Evolutionary conservation across 2,329 filamentous ascomycete species (phyloP).

Genomic region (Shiraia sp.): DNA sequence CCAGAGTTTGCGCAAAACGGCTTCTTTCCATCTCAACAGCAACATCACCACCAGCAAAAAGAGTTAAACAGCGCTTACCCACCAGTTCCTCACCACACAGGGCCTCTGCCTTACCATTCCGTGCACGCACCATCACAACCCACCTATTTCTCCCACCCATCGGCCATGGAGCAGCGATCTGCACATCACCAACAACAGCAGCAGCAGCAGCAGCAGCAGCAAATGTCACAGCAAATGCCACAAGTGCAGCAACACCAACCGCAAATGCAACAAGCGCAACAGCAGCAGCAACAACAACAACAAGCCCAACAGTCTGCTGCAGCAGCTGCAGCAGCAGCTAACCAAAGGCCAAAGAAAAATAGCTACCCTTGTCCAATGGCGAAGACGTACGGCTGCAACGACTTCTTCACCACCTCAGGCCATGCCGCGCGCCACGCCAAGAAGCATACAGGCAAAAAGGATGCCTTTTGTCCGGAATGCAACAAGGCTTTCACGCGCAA

Average conservation of each 20-base stretch:
- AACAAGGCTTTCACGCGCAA: slow-evolving; percentile 79
- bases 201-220: no score
- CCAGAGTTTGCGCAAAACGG: slow-evolving; percentile 31
- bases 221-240: neutral
- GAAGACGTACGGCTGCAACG: slow-evolving; percentile 71
- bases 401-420: slow-evolving; percentile 82
- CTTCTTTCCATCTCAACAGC: no score
- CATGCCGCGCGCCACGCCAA: slow-evolving; percentile 85
- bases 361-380: slow-evolving; percentile 75
- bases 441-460: slow-evolving; percentile 81
- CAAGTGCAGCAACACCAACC: neutral
- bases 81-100: slow-evolving; percentile 25
- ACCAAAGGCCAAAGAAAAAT: slow-evolving; percentile 59
- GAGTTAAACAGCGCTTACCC: slow-evolving; percentile 30
- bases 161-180: no score
- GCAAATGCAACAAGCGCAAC: no score
- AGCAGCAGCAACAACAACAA: neutral
- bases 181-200: no score
- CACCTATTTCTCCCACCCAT: no score
- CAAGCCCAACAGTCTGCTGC: slow-evolving; percentile 17
- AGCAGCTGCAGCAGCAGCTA: slow-evolving; percentile 27
- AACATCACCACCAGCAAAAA: slow-evolving; percentile 30
- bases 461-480: slow-evolving; percentile 71
- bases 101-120: slow-evolving; percentile 29
- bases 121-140: no score